A percentile compares a stretch with the other conserved stretches of the same genome.
Evolutionary conservation across 1,139 yeast species (phyloP).

Genomic region (Debaryomycetaceae sp.): DNA sequence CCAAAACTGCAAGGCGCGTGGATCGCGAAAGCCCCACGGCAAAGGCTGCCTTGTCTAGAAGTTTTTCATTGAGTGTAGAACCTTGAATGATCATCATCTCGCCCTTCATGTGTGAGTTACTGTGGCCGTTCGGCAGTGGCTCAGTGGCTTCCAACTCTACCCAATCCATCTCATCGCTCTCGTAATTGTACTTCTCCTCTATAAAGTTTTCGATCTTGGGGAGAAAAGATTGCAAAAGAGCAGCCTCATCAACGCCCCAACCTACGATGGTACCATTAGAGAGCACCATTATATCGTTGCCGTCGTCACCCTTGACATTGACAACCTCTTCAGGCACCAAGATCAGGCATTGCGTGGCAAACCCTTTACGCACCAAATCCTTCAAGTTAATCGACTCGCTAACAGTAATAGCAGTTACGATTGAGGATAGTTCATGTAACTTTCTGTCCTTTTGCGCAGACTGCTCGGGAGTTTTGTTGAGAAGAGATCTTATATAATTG

Average conservation of each 20-base stretch:
- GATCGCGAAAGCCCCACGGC: constrained; percentile 84
- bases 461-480: constrained; percentile 17
- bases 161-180: constrained; percentile 85
- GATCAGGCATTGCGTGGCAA: constrained; percentile 23
- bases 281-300: constrained; percentile 56
- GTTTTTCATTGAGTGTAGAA: constrained; percentile 36
- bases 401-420: constrained; percentile 58
- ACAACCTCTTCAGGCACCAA: constrained; percentile 75
- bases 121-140: constrained; percentile 17
- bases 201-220: constrained; percentile 36
- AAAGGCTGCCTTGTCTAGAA: constrained; percentile 80
- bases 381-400: constrained; percentile 65
- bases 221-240: constrained; percentile 46
- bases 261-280: constrained; percentile 75
- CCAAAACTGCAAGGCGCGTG: constrained; percentile 77
- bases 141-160: constrained; percentile 39
- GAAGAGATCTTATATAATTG: constrained; percentile 23
- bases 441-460: constrained; percentile 13
- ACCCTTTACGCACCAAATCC: constrained; percentile 17
- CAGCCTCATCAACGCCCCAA: constrained; percentile 68
- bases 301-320: constrained; percentile 20
- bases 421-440: constrained; percentile 21
- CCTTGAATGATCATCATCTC: constrained; percentile 68
- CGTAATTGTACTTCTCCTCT: constrained; percentile 43
- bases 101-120: constrained; percentile 51